Evolutionary conservation across 805 yeast genomes (phyloP).

Genomic region (Metschnikowia chrysomelidarum): DNA sequence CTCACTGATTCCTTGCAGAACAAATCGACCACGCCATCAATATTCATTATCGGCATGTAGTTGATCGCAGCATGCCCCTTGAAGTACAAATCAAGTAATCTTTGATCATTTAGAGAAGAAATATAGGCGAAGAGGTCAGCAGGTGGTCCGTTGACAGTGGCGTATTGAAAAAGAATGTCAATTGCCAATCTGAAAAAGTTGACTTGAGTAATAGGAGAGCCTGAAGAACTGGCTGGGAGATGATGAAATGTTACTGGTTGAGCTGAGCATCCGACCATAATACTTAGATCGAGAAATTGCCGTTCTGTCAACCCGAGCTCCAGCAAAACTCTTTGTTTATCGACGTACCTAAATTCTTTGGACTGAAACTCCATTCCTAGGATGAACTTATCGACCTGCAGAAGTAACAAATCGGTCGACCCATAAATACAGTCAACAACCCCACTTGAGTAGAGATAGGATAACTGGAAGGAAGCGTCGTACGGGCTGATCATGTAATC

Average conservation of each 20-base stretch:
- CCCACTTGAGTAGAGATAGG: constrained; percentile 57
- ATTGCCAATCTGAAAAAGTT: constrained; percentile 41
- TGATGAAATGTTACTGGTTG: constrained; percentile 63
- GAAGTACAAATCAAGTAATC: constrained; percentile 50
- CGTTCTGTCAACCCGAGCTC: constrained; percentile 61
- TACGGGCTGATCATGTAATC: constrained; percentile 82
- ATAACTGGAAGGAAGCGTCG: constrained; percentile 74
- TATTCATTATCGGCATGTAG: constrained; percentile 70
- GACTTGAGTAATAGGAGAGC: constrained; percentile 39
- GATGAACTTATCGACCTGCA: constrained; percentile 66
- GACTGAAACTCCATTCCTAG: constrained; percentile 65
- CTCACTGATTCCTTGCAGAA: constrained; percentile 41
- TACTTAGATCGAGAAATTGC: constrained; percentile 71
- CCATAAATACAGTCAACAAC: constrained; percentile 78
- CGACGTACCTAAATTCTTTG: constrained; percentile 66
- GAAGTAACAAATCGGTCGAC: constrained; percentile 74
- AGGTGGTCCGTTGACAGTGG: constrained; percentile 26
- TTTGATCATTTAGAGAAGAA: constrained; percentile 45
- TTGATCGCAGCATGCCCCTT: constrained; percentile 68
- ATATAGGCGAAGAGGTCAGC: constrained; percentile 45
- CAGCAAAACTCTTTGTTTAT: constrained; percentile 51
- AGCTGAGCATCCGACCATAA: constrained; percentile 74
- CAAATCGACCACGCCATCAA: constrained; percentile 67
- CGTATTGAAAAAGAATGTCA: constrained; percentile 37
- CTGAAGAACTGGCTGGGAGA: constrained; percentile 39